Conservation (phyloP, 2,329 filamentous ascomycete genomes). For the Diplocarpon rosae region DNA sequence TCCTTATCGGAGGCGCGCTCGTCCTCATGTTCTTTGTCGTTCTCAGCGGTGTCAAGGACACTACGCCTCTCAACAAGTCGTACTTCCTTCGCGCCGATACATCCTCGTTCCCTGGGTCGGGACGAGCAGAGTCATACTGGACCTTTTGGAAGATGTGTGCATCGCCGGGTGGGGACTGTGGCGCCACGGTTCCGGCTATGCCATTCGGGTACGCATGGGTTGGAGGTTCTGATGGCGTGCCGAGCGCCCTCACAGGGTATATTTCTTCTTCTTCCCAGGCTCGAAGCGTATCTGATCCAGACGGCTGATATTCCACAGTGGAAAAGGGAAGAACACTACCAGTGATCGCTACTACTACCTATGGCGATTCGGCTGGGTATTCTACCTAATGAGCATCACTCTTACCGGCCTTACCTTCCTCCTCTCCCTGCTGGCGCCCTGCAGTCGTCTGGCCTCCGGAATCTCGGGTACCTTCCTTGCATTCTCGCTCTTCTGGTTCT, state of each 20-base stretch:
- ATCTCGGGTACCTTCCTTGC: slow-evolving; percentile 47
- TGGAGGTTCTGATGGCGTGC: slow-evolving; percentile 40
- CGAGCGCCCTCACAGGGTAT: slow-evolving; percentile 41
- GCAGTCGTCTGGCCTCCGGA: slow-evolving; percentile 58
- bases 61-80: slow-evolving; percentile 54
- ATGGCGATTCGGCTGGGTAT: slow-evolving; percentile 88
- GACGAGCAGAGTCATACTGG: slow-evolving; percentile 59
- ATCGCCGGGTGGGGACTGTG: slow-evolving; percentile 52
- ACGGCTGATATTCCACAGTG: slow-evolving; percentile 27
- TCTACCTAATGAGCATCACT: slow-evolving; percentile 75
- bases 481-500: slow-evolving; percentile 58
- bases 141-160: slow-evolving; percentile 83
- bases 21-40: slow-evolving; percentile 56
- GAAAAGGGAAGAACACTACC: slow-evolving; percentile 44
- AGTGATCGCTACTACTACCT: slow-evolving; percentile 62
- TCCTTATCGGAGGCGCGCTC: slow-evolving; percentile 50
- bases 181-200: slow-evolving; percentile 47
- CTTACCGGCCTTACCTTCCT: slow-evolving; percentile 62
- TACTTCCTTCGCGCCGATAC: slow-evolving; percentile 84
- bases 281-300: not conserved
- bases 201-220: slow-evolving; percentile 65
- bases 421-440: slow-evolving; percentile 57
- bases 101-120: slow-evolving; percentile 56
- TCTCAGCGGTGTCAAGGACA: slow-evolving; percentile 45
- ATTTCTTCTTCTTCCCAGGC: slow-evolving; percentile 11